A percentile compares a stretch with the other conserved stretches of the same genome.
Conservation (phyloP, 2,329 filamentous ascomycete species). For the Hypoxylon sp. region DNA sequence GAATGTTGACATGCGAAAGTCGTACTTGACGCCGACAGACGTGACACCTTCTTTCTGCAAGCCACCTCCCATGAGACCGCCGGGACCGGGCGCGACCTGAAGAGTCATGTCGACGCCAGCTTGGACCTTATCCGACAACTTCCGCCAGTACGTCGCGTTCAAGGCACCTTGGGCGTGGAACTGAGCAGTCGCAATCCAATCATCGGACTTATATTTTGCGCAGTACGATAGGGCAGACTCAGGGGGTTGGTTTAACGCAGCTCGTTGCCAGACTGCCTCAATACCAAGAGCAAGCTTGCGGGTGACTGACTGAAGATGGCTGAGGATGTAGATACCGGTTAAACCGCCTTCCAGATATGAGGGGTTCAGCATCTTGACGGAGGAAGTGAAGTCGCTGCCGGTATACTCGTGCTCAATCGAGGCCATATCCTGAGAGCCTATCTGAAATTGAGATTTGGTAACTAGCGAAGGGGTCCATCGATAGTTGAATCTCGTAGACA, state of each 20-base stretch:
- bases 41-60: conserved; percentile 89
- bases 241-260: conserved; percentile 86
- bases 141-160: conserved; percentile 94
- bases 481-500: conserved; percentile 93
- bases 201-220: conserved; percentile 88
- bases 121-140: conserved; percentile 93
- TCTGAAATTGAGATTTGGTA: conserved; percentile 89
- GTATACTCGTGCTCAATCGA: conserved; percentile 97
- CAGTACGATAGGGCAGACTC: conserved; percentile 92
- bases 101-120: conserved; percentile 96
- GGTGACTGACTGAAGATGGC: conserved; percentile 94
- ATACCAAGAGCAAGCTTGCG: conserved; percentile 88
- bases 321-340: conserved; percentile 95
- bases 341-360: conserved; percentile 91
- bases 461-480: conserved; percentile 85
- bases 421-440: conserved; percentile 86
- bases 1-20: conserved; percentile 96
- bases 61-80: conserved; percentile 79
- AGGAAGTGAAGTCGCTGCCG: conserved; percentile 92
- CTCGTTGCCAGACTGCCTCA: conserved; percentile 92
- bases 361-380: conserved; percentile 95
- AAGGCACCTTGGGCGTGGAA: conserved; percentile 89
- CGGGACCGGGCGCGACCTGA: conserved; percentile 77
- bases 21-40: conserved; percentile 95
- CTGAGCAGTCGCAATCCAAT: conserved; percentile 95